Conservation (phyloP, 2,329 filamentous ascomycete genomes). For the Colletotrichum lupini region DNA sequence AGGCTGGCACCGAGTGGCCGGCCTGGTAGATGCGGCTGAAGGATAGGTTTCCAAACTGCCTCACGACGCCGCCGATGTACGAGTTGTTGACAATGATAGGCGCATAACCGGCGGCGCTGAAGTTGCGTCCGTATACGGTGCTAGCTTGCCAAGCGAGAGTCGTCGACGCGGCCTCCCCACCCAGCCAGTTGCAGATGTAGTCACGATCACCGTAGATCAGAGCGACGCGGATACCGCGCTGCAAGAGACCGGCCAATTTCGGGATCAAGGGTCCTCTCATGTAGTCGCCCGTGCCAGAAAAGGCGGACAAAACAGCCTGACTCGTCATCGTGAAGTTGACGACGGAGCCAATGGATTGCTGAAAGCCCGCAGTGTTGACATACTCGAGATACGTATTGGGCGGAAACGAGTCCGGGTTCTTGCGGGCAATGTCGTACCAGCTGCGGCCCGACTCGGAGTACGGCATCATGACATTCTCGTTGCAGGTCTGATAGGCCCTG, state of each 20-base stretch:
- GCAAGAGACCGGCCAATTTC: constrained; percentile 69
- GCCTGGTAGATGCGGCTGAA: constrained; percentile 76
- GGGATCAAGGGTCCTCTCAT: constrained; percentile 71
- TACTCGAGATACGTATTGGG: constrained; percentile 70
- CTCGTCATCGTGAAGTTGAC: constrained; percentile 68
- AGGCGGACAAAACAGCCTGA: constrained; percentile 56
- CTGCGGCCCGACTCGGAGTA: constrained; percentile 68
- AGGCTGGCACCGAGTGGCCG: constrained; percentile 71
- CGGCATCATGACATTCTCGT: constrained; percentile 64
- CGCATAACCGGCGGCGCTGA: constrained; percentile 76
- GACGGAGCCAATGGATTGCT: constrained; percentile 67
- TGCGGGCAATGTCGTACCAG: constrained; percentile 70
- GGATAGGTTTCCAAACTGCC: constrained; percentile 80
- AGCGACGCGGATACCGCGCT: constrained; percentile 73
- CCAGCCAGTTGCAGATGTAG: constrained; percentile 76
- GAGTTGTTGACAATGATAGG: constrained; percentile 75
- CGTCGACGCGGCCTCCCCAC: constrained; percentile 79
- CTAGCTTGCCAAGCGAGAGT: constrained; percentile 64
- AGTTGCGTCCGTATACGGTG: constrained; percentile 61
- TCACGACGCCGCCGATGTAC: constrained; percentile 77
- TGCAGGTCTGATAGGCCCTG: constrained; percentile 49
- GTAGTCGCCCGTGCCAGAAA: constrained; percentile 67
- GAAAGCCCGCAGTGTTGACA: constrained; percentile 68
- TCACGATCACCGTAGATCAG: constrained; percentile 77
- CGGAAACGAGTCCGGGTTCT: constrained; percentile 69